Conservation (phyloP, 2,329 filamentous ascomycete species). For the Aspergillus sp. region DNA sequence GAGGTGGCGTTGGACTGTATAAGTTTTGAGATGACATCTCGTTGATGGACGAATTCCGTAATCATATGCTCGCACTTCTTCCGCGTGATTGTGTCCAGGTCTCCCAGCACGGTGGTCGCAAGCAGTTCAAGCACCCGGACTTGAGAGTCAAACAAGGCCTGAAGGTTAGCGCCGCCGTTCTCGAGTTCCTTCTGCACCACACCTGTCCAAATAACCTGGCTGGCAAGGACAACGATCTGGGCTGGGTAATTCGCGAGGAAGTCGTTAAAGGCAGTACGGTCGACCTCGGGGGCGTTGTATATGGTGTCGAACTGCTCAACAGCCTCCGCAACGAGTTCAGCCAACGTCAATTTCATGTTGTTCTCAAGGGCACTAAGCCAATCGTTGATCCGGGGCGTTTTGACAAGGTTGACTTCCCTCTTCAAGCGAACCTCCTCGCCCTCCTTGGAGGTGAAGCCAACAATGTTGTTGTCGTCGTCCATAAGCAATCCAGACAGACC, state of each 20-base stretch:
- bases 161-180: slow-evolving; percentile 63
- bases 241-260: slow-evolving; percentile 83
- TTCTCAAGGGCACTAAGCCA: slow-evolving; percentile 91
- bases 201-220: slow-evolving; percentile 89
- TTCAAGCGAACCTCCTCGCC: slow-evolving; percentile 81
- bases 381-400: slow-evolving; percentile 95
- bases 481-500: slow-evolving; percentile 84
- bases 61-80: slow-evolving; percentile 99
- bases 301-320: slow-evolving; percentile 74
- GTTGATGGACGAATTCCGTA: slow-evolving; percentile 96
- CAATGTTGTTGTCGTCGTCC: slow-evolving; percentile 83
- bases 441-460: slow-evolving; percentile 91
- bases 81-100: slow-evolving; percentile 76
- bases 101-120: slow-evolving; percentile 80
- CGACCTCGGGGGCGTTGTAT: slow-evolving; percentile 64
- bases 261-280: slow-evolving; percentile 62
- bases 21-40: slow-evolving; percentile 85
- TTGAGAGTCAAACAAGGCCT: slow-evolving; percentile 69
- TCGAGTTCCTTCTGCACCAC: slow-evolving; percentile 72
- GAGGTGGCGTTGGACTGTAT: slow-evolving; percentile 66
- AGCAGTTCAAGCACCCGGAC: slow-evolving; percentile 79
- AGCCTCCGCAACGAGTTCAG: slow-evolving; percentile 82
- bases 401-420: slow-evolving; percentile 83
- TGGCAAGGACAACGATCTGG: slow-evolving; percentile 90
- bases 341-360: slow-evolving; percentile 90